These are phyloP conservation scores for Fusarium miscanthi DNA, from an alignment of 2,329 filamentous ascomycete species.

Conservation along the genomic window DNA sequence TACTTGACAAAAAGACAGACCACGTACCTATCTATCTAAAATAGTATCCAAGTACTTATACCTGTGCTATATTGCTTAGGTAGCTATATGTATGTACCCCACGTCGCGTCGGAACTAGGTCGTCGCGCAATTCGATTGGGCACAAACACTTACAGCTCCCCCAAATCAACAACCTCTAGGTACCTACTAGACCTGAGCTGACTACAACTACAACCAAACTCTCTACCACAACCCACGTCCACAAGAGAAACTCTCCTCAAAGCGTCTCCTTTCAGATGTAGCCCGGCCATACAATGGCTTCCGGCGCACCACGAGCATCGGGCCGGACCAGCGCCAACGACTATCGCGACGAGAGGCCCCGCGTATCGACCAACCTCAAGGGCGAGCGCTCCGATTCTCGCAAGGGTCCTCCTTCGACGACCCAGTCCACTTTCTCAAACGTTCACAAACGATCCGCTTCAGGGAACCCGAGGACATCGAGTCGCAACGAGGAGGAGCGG, in stretches of 20 bases:
- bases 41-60: not conserved
- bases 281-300: slow-evolving; percentile 54
- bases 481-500: slow-evolving; percentile 56
- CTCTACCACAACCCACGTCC: not conserved
- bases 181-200: not conserved
- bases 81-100: slow-evolving; percentile 33
- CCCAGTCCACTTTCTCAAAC: slow-evolving; percentile 51
- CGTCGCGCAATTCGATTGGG: slow-evolving; percentile 45
- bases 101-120: slow-evolving; percentile 32
- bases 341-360: slow-evolving; percentile 50
- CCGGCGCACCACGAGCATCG: slow-evolving; percentile 55
- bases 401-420: slow-evolving; percentile 52
- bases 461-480: slow-evolving; percentile 63
- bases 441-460: slow-evolving; percentile 68
- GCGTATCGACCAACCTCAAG: slow-evolving; percentile 50
- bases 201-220: not conserved
- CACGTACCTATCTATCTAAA: not conserved
- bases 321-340: slow-evolving; percentile 58
- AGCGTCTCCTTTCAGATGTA: slow-evolving; percentile 49
- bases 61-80: not conserved
- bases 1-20: not conserved
- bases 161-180: slow-evolving; percentile 24
- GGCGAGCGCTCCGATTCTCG: slow-evolving; percentile 52
- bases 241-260: not conserved
- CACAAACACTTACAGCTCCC: slow-evolving; percentile 42